These are phyloP conservation scores for Jaenimonas drosophilae DNA, from an alignment of 208 protist species.

Conservation along the genomic window DNA sequence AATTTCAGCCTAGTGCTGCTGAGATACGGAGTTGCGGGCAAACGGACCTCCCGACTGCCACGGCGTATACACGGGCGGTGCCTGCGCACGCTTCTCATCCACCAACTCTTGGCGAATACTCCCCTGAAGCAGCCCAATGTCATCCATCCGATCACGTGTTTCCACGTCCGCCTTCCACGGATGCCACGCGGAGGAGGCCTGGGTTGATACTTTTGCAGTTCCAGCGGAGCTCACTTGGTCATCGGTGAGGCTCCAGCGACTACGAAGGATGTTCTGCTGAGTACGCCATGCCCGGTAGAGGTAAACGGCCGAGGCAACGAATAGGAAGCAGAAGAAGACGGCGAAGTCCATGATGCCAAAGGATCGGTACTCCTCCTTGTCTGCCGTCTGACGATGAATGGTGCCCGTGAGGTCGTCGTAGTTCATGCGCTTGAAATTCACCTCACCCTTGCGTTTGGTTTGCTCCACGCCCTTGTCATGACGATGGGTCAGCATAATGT, in stretches of 20 bases:
- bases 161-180: conserved; percentile 61
- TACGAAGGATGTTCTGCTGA: conserved; percentile 45
- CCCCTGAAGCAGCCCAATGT: conserved; percentile 66
- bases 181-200: conserved; percentile 67
- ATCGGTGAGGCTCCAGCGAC: conserved; percentile 75
- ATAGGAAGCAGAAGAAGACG: conserved; percentile 39
- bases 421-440: conserved; percentile 71
- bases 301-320: conserved; percentile 34
- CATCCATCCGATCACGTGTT: conserved; percentile 64
- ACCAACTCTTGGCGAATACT: conserved; percentile 53
- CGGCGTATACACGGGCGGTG: conserved; percentile 58
- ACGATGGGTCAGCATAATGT: conserved; percentile 66
- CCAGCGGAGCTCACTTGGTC: conserved; percentile 35
- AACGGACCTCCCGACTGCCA: conserved; percentile 78
- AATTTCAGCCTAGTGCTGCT: too few species aligned
- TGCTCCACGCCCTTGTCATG: conserved; percentile 46
- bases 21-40: conserved; percentile 18
- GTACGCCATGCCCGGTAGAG: conserved; percentile 50
- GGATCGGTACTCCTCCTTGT: conserved; percentile 56
- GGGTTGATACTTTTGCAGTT: too few species aligned
- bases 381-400: conserved; percentile 68
- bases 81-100: conserved; percentile 40
- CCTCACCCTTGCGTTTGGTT: conserved; percentile 15
- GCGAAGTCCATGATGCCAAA: conserved; percentile 56
- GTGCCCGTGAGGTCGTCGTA: conserved; percentile 75